A percentile compares a stretch with the other conserved stretches of the same genome.
Conservation (phyloP, 1,139 yeast species). For the Protomyces pachydermus region DNA sequence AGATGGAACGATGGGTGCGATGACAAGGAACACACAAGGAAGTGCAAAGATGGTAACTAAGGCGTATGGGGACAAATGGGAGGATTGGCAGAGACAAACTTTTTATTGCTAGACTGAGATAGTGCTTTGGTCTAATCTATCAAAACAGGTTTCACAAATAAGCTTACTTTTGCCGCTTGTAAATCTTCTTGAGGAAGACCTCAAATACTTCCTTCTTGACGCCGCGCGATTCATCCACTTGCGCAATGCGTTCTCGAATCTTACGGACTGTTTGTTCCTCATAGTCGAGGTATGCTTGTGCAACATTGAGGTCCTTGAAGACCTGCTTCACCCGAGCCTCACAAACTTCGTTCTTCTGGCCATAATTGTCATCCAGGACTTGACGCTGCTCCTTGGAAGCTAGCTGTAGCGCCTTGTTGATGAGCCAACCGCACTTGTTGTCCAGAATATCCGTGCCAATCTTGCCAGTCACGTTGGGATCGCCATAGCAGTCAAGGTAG, state of each 20-base stretch:
- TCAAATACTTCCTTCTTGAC: conserved; percentile 81
- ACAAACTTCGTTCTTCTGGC: conserved; percentile 64
- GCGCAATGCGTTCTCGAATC: conserved; percentile 58
- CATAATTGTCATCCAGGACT: conserved; percentile 81
- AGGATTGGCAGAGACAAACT: neutral
- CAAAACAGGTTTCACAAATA: neutral
- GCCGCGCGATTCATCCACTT: conserved; percentile 84
- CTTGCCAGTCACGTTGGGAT: conserved; percentile 95
- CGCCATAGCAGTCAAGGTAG: conserved; percentile 93
- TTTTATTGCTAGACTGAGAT: neutral
- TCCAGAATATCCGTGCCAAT: conserved; percentile 98
- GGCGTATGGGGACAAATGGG: neutral
- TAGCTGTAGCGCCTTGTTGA: conserved; percentile 82
- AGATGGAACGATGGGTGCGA: neutral
- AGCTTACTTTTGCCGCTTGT: conserved; percentile 78
- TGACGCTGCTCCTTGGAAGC: conserved; percentile 77
- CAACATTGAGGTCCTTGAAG: conserved; percentile 69
- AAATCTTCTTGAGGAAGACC: conserved; percentile 80
- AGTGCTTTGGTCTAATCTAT: neutral
- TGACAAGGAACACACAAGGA: neutral
- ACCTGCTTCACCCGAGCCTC: conserved; percentile 71
- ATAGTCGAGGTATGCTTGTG: conserved; percentile 65
- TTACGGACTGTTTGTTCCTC: conserved; percentile 72
- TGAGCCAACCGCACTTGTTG: conserved; percentile 97
- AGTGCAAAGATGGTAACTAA: neutral